A percentile compares a stretch with the other conserved stretches of the same genome.
These are phyloP conservation scores for Quercus engelmannii DNA, from an alignment of 306 rosid species.

Conservation along the genomic window DNA sequence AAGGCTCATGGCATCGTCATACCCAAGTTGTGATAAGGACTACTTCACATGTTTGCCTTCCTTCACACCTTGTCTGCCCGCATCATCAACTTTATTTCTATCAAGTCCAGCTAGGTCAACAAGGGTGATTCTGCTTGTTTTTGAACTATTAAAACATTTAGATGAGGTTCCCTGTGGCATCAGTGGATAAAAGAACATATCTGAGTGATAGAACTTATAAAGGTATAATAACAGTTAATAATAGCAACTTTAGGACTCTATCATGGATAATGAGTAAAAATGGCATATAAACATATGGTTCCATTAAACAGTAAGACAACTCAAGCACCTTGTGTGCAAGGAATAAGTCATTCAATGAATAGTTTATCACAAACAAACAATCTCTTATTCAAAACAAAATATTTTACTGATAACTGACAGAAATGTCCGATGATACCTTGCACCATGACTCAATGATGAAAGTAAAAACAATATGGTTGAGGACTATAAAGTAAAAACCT, in stretches of 20 bases:
- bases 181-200: slow-evolving; percentile 18
- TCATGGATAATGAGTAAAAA: background rate
- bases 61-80: slow-evolving; percentile 50
- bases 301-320: background rate
- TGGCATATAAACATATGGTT: background rate
- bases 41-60: slow-evolving; percentile 71
- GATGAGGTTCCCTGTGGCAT: slow-evolving; percentile 61
- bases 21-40: slow-evolving; percentile 90
- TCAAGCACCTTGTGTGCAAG: background rate
- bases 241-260: background rate
- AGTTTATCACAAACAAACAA: background rate
- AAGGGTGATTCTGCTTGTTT: slow-evolving; percentile 86
- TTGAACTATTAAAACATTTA: slow-evolving; percentile 83
- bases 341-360: background rate
- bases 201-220: background rate
- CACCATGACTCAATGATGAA: slow-evolving; percentile 89
- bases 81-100: slow-evolving; percentile 57
- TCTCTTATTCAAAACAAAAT: background rate
- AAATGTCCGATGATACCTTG: slow-evolving; percentile 52
- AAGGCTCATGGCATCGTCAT: slow-evolving; percentile 31
- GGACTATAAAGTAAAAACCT: background rate
- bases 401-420: background rate
- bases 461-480: slow-evolving; percentile 83
- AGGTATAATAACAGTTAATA: background rate
- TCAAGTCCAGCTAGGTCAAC: slow-evolving; percentile 91